Evolutionary conservation across 257 asterid genomes (phyloP).

Genomic region (Solanum virginianum): DNA sequence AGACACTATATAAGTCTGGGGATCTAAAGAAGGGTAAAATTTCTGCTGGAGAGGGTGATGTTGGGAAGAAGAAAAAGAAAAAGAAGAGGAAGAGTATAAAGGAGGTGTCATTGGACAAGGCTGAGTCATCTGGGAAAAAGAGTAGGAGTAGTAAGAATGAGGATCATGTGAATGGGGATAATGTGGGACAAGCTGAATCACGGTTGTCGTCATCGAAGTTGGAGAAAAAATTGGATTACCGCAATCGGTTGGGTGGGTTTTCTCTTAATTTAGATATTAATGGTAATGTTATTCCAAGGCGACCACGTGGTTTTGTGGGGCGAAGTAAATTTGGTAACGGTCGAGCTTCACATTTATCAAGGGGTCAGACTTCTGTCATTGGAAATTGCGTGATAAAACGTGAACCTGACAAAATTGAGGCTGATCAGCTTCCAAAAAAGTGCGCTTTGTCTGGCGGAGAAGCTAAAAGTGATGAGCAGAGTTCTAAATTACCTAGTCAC

Average conservation of each 20-base stretch:
- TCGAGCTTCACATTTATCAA: conserved; percentile 17
- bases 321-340: conserved; percentile 36
- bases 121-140: conserved; percentile 44
- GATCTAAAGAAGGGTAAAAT: conserved; percentile 13
- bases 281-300: conserved; percentile 62
- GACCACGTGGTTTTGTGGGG: conserved; percentile 75
- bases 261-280: conserved; percentile 44
- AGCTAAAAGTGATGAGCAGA: conserved; percentile 21
- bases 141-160: conserved; percentile 28
- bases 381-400: conserved; percentile 16
- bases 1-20: conserved; percentile 50
- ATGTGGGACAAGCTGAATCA: conserved; percentile 11
- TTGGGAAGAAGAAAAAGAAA: conserved; percentile 17
- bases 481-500: conserved; percentile 11
- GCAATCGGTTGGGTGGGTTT: conserved; percentile 34
- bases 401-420: conserved; percentile 23
- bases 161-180: conserved; percentile 28
- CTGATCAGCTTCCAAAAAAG: not conserved
- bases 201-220: conserved; percentile 7
- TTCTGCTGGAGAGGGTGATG: conserved; percentile 19
- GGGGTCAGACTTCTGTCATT: conserved; percentile 24
- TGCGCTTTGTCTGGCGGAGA: conserved; percentile 7
- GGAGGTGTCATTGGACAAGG: conserved; percentile 41
- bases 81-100: conserved; percentile 48
- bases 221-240: conserved; percentile 16